Evolutionary conservation across 768 basidiomycete genomes (phyloP).

Genomic region (Cyclocybe cylindracea): DNA sequence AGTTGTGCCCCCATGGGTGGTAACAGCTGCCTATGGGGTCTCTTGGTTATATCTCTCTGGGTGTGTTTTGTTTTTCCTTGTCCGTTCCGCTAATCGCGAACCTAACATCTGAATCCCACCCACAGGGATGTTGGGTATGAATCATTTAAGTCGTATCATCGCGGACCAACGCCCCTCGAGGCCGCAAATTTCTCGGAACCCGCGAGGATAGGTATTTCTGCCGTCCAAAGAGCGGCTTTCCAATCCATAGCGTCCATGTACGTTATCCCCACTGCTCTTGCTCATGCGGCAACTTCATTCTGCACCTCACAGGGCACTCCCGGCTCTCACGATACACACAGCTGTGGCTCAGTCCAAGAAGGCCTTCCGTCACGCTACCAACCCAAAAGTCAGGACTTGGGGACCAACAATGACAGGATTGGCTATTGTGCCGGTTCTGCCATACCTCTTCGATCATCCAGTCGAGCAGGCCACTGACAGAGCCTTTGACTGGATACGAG

Average conservation of each 20-base stretch:
- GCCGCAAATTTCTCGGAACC: slow-evolving; percentile 71
- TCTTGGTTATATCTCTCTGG: slow-evolving; percentile 80
- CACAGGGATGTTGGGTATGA: slow-evolving; percentile 78
- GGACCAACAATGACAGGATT: slow-evolving; percentile 77
- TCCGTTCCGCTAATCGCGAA: not conserved
- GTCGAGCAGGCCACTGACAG: slow-evolving; percentile 71
- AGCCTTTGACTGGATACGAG: slow-evolving; percentile 71
- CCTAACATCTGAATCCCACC: not conserved
- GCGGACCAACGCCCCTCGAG: slow-evolving; percentile 67
- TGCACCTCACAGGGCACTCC: slow-evolving; percentile 60
- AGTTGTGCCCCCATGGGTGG: slow-evolving; percentile 69
- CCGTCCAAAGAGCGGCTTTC: slow-evolving; percentile 75
- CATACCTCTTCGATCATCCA: slow-evolving; percentile 79
- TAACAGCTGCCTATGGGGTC: slow-evolving; percentile 77
- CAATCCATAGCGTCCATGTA: slow-evolving; percentile 84
- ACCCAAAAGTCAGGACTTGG: slow-evolving; percentile 64
- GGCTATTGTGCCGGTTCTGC: slow-evolving; percentile 71
- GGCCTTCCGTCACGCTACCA: slow-evolving; percentile 60
- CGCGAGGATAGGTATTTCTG: slow-evolving; percentile 66
- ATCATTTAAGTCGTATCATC: slow-evolving; percentile 73
- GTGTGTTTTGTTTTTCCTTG: slow-evolving; percentile 22
- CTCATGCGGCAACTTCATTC: not conserved
- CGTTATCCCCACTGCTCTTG: slow-evolving; percentile 21
- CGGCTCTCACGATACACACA: slow-evolving; percentile 85
- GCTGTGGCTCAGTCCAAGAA: slow-evolving; percentile 74